These are phyloP conservation scores for Quercus engelmannii DNA, from an alignment of 306 rosid genomes.

Conservation along the genomic window DNA sequence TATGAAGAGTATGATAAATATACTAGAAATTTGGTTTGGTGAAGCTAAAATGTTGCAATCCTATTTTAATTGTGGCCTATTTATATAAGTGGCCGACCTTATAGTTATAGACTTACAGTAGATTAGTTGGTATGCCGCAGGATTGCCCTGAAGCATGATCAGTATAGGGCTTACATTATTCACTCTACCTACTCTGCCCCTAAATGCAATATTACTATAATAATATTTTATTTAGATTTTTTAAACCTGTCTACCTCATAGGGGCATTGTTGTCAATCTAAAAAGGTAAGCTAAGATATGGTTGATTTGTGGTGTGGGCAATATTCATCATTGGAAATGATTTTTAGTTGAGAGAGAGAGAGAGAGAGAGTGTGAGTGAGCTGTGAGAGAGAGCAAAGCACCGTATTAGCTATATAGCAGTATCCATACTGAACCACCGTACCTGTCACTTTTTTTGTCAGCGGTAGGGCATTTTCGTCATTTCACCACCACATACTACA, in stretches of 20 bases:
- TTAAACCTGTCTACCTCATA: not conserved
- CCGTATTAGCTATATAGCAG: not conserved
- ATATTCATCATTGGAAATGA: constrained; percentile 33
- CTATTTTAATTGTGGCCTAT: not conserved
- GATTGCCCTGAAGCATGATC: not conserved
- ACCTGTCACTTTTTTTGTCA: not conserved
- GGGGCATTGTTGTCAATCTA: constrained; percentile 3
- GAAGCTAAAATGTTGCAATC: not conserved
- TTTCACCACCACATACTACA: not conserved
- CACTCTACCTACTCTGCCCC: not conserved
- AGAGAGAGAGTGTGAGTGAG: no score
- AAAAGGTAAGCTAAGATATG: not conserved
- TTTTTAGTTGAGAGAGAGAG: not conserved
- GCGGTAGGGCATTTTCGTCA: constrained; percentile 7
- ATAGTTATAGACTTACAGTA: not conserved
- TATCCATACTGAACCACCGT: not conserved
- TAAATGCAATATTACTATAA: no score
- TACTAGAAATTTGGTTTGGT: no score
- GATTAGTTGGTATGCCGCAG: not conserved
- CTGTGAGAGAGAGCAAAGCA: no score
- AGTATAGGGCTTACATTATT: not conserved
- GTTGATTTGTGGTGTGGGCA: constrained; percentile 25
- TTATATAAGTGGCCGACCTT: not conserved
- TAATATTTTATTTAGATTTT: no score
- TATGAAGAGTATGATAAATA: no score